Evolutionary conservation across 2,329 filamentous ascomycete genomes (phyloP).

Genomic region (Domatiomyces globalis): DNA sequence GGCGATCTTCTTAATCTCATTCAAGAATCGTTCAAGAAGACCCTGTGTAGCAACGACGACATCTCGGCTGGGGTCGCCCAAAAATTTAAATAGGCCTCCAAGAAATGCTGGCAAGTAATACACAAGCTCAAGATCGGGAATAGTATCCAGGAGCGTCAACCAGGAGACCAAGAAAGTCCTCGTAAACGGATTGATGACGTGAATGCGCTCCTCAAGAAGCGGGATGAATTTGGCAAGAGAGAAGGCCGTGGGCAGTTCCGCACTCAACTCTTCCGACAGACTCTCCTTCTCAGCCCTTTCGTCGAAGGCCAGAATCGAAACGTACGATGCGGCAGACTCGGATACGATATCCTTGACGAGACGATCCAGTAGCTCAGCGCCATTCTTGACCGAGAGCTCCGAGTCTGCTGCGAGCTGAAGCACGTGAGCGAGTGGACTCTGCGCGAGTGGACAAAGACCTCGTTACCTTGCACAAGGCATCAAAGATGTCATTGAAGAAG

Average conservation of each 20-base stretch:
- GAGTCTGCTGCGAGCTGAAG: constrained; percentile 79
- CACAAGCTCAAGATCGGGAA: constrained; percentile 89
- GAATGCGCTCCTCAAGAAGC: constrained; percentile 81
- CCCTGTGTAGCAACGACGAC: constrained; percentile 89
- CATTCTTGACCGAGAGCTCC: constrained; percentile 94
- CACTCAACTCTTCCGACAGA: constrained; percentile 24
- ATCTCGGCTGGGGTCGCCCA: constrained; percentile 80
- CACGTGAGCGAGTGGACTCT: constrained; percentile 9
- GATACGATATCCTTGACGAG: constrained; percentile 93
- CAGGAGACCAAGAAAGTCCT: constrained; percentile 90
- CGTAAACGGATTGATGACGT: constrained; percentile 87
- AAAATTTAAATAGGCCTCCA: constrained; percentile 74
- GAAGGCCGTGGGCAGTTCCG: constrained; percentile 68
- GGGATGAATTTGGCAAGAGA: constrained; percentile 85
- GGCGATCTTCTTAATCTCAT: constrained; percentile 88
- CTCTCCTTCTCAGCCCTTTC: constrained; percentile 33
- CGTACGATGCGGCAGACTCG: constrained; percentile 86
- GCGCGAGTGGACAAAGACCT: background rate
- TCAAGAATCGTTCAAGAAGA: constrained; percentile 76
- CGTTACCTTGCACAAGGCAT: constrained; percentile 82
- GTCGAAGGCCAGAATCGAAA: constrained; percentile 65
- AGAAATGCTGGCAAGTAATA: constrained; percentile 85
- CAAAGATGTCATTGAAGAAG: constrained; percentile 98
- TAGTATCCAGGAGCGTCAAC: constrained; percentile 89
- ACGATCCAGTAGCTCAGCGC: constrained; percentile 84